Conservation (phyloP, 169 alveolate genomes). For the Eimeria praecox region DNA sequence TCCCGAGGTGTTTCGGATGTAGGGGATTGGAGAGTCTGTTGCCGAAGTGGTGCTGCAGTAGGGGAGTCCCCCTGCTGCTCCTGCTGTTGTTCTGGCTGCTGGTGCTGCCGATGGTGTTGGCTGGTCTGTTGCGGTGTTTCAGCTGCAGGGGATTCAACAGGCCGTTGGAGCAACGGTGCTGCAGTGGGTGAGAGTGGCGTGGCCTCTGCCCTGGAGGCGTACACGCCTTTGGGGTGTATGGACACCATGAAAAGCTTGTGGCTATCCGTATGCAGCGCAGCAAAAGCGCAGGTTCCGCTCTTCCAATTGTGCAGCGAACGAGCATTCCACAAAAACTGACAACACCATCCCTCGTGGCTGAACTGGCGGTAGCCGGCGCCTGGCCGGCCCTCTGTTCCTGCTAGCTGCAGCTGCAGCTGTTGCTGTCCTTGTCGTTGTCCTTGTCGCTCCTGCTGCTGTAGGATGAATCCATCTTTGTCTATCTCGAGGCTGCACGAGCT, state of each 20-base stretch:
- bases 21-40: neutral
- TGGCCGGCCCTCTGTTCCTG: neutral
- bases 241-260: conserved; percentile 57
- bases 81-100: neutral
- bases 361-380: conserved; percentile 55
- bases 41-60: conserved; percentile 8
- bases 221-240: conserved; percentile 69
- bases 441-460: conserved; percentile 11
- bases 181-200: conserved; percentile 30
- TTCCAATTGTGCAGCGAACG: conserved; percentile 45
- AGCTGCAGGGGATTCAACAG: neutral
- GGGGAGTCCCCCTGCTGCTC: neutral
- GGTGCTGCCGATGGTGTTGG: conserved; percentile 32
- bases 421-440: neutral
- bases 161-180: conserved; percentile 7
- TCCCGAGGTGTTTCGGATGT: neutral
- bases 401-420: conserved; percentile 31
- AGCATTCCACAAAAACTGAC: conserved; percentile 69
- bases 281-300: conserved; percentile 36
- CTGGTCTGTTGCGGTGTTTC: neutral
- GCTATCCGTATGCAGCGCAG: conserved; percentile 43
- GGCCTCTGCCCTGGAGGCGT: conserved; percentile 68
- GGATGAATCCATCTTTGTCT: conserved; percentile 60
- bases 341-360: conserved; percentile 76
- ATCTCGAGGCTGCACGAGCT: conserved; percentile 20